A percentile compares a stretch with the other conserved stretches of the same genome.
Evolutionary conservation across 192 early-diverging fungal genomes (phyloP).

Genomic region (Glomus cerebriforme): DNA sequence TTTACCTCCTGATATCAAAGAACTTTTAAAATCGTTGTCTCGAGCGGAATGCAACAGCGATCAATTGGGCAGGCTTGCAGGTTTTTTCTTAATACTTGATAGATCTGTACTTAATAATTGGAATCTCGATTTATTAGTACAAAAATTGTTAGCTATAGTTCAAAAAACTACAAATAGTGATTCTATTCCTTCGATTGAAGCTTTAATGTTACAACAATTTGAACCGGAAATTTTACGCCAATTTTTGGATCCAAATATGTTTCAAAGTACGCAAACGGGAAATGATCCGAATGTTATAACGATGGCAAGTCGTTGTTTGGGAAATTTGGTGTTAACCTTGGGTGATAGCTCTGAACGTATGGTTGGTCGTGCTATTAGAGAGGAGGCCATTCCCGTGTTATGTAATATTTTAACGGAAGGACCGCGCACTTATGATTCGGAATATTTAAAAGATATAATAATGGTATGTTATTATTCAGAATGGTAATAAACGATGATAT

Average conservation of each 20-base stretch:
- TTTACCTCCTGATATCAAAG: not conserved
- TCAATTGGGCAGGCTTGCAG: not conserved
- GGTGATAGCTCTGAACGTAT: not conserved
- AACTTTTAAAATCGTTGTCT: not conserved
- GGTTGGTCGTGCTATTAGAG: not conserved
- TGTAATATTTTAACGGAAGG: slow-evolving; percentile 10
- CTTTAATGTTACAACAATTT: not conserved
- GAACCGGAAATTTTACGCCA: not conserved
- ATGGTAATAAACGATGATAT: not conserved
- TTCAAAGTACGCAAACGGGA: not conserved
- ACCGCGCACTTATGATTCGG: slow-evolving; percentile 4
- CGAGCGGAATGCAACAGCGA: not conserved
- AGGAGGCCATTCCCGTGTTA: not conserved
- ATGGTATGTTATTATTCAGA: not conserved
- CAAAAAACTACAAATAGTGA: not conserved
- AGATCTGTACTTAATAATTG: not conserved
- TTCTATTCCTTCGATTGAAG: not conserved
- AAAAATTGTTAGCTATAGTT: not conserved
- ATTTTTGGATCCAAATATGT: not conserved
- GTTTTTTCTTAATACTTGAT: slow-evolving; percentile 1
- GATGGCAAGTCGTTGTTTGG: not conserved
- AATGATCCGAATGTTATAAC: slow-evolving; percentile 2
- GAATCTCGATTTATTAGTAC: slow-evolving; percentile 3
- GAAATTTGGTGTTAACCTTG: slow-evolving; percentile 1
- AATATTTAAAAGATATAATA: slow-evolving; percentile 18